Conservation (phyloP, 1,284 basidiomycete species). For the Malassezia dermatis region DNA sequence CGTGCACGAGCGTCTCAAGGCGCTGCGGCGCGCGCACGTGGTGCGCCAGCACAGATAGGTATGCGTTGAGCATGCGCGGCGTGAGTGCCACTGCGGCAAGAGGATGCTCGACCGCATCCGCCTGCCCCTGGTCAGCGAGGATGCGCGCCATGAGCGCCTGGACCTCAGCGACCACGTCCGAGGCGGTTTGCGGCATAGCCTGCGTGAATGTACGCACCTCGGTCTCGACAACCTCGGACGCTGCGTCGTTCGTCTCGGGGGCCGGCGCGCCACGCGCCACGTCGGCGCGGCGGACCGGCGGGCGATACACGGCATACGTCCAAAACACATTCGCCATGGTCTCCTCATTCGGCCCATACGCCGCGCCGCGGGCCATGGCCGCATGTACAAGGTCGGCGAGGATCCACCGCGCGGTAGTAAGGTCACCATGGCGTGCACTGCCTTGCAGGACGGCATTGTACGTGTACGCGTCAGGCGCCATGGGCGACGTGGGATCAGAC, state of each 20-base stretch:
- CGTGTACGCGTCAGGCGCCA: conserved; percentile 56
- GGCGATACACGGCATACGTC: conserved; percentile 69
- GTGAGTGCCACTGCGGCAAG: conserved; percentile 60
- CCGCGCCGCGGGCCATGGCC: conserved; percentile 15
- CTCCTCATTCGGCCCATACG: conserved; percentile 57
- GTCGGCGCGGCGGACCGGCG: conserved; percentile 42
- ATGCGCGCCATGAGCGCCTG: conserved; percentile 62
- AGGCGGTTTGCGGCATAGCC: conserved; percentile 57
- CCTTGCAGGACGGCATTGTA: conserved; percentile 79
- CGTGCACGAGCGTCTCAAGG: conserved; percentile 9
- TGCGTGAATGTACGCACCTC: conserved; percentile 52
- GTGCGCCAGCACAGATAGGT: conserved; percentile 60
- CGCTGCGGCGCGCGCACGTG: conserved; percentile 52
- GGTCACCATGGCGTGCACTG: conserved; percentile 72
- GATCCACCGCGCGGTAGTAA: conserved; percentile 76
- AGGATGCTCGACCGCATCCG: conserved; percentile 35
- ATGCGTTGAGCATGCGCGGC: conserved; percentile 65
- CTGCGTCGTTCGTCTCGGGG: not conserved
- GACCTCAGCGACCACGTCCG: conserved; percentile 66
- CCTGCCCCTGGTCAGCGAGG: conserved; percentile 51
- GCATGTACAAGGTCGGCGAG: conserved; percentile 67
- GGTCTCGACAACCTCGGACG: not conserved
- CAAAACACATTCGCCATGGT: conserved; percentile 76
- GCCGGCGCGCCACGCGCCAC: not conserved
- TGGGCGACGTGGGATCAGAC: conserved; percentile 61